Base-by-base conservation (phyloP, 805 yeast genomes). In the Metschnikowia continentalis region DNA sequence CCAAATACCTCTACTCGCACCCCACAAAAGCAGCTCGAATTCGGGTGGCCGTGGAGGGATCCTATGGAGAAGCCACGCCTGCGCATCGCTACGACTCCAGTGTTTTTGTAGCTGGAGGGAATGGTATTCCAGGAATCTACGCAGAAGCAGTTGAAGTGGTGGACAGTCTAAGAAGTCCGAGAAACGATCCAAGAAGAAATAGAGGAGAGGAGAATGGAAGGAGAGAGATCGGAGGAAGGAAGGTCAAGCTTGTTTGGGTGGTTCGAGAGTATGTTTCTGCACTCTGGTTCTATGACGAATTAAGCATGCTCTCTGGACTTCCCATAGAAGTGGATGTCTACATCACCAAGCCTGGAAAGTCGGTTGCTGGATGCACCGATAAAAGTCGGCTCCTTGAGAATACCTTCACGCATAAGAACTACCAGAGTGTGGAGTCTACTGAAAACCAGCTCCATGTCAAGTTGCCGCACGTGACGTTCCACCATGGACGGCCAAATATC, bases 161-260 rank as follows among this genome's bases (percentile, higher is more conserved):
- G 10, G 44, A 47, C 30, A 26, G 30, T 26, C 30, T 26, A 10
- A 4, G 30, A 8, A 26, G 30, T 26, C 30, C 4, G 3, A 26
- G 30, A 26, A 26, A 5, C 6, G 23, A 22, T 22, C 0, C 23
- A 6, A 8, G 30, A 10, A 26, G 26, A 6, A 7, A 22, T 10
- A 10, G 30, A 26, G 10, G 30, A 8, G 3, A 4, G 4, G 26
- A 23, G 10, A 23, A 7, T 26, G 30, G 30, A 8, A 26, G 30
- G 11, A 10, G 4, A 2, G 30, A 10, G 11, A 26, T 26, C 8
- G 30, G 30, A 10, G 30, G 1, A 26, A 26, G 30, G 8, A 26
- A 26, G 11, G 52, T 71, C 32, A 76, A 78, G 50, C 72, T 88
- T 48, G 67, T 78, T 35, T 89, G 96, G 96, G 75, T 78, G 7